Evolutionary conservation across 2,329 filamentous ascomycete genomes (phyloP).

Genomic region (Colletotrichum tropicale): DNA sequence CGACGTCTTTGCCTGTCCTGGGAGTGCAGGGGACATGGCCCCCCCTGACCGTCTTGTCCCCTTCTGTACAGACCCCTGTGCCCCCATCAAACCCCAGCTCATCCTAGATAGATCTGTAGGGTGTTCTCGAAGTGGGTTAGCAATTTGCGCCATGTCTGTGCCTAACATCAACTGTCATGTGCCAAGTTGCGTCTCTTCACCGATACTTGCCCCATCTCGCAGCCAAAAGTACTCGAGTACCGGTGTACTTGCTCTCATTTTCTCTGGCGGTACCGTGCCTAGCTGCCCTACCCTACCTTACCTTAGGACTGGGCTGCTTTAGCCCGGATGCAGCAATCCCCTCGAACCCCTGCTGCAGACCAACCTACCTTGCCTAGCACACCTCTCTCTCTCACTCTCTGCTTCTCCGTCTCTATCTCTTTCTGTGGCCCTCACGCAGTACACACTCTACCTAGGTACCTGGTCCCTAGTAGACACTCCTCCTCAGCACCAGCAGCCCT

Average conservation of each 20-base stretch:
- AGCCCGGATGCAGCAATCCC: conserved; percentile 15
- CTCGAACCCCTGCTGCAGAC: conserved; percentile 10
- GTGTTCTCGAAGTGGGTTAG: conserved; percentile 20
- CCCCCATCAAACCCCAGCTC: not conserved
- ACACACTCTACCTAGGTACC: not conserved
- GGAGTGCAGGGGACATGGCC: not conserved
- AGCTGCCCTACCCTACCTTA: not conserved
- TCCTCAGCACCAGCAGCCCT: not conserved
- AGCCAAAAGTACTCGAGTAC: not conserved
- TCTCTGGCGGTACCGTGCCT: not conserved
- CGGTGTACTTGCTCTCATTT: not conserved
- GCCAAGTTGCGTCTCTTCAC: conserved; percentile 21
- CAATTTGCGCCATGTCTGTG: conserved; percentile 20
- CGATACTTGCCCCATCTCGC: conserved; percentile 15
- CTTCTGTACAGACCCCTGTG: not conserved
- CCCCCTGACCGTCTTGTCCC: not conserved
- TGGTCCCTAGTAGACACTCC: not conserved
- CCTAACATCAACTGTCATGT: conserved; percentile 20
- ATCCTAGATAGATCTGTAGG: conserved; percentile 19
- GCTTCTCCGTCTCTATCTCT: not conserved
- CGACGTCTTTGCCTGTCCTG: not conserved
- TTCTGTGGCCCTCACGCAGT: not conserved
- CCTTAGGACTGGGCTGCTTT: conserved; percentile 4
- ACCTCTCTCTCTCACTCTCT: not conserved
- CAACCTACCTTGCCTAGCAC: not conserved